These are phyloP conservation scores for Candida gigantensis DNA, from an alignment of 1,139 yeast genomes.

Conservation along the genomic window DNA sequence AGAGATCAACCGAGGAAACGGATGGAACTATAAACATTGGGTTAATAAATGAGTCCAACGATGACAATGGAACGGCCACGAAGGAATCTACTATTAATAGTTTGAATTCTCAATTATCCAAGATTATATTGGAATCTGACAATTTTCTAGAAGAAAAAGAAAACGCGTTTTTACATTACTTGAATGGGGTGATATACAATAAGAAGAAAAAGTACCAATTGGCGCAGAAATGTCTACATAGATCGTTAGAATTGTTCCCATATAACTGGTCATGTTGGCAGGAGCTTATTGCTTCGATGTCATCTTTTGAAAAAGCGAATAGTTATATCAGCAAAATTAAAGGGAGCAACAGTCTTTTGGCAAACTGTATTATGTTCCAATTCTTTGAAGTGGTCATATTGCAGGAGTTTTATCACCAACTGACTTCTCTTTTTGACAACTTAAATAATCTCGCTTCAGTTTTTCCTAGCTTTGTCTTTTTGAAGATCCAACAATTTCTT, in stretches of 20 bases:
- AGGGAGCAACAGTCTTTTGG: constrained; percentile 14
- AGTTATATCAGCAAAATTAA: constrained; percentile 44
- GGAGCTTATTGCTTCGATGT: constrained; percentile 69
- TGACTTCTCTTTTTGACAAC: constrained; percentile 49
- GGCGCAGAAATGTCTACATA: constrained; percentile 62
- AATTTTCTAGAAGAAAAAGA: constrained; percentile 23
- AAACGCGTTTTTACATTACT: constrained; percentile 68
- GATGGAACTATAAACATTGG: constrained; percentile 55
- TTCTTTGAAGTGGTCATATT: constrained; percentile 69
- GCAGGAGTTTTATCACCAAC: constrained; percentile 80
- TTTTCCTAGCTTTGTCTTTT: constrained; percentile 73
- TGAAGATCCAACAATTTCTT: constrained; percentile 79
- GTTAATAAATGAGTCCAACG: constrained; percentile 16
- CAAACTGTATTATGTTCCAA: constrained; percentile 54
- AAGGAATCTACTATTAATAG: constrained; percentile 17
- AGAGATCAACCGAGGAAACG: constrained; percentile 67
- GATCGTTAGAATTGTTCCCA: constrained; percentile 66
- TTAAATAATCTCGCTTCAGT: constrained; percentile 48
- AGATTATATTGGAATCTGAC: constrained; percentile 47
- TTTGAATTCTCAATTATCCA: constrained; percentile 33
- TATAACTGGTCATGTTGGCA: constrained; percentile 95
- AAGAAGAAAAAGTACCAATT: constrained; percentile 58
- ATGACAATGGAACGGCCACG: constrained; percentile 3
- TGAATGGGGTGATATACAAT: constrained; percentile 65
- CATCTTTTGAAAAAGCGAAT: constrained; percentile 63